Evolutionary conservation across 805 yeast genomes (phyloP).

Genomic region (Wickerhamomyces chaumierensis): DNA sequence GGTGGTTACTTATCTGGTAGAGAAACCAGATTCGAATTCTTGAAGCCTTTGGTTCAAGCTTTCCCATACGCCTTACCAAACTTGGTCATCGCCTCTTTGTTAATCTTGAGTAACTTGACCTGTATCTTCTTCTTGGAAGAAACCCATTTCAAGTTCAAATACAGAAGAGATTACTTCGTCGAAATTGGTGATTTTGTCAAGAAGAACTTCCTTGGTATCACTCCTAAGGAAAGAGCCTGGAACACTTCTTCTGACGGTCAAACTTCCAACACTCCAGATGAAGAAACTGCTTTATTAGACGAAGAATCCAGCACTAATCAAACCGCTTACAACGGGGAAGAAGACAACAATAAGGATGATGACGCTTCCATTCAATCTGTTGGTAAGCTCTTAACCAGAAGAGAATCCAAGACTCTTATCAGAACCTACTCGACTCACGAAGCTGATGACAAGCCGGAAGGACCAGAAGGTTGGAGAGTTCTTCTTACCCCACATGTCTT

Average conservation of each 20-base stretch:
- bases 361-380: slow-evolving; percentile 19
- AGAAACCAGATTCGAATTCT: slow-evolving; percentile 1
- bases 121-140: slow-evolving; percentile 7
- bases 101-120: slow-evolving; percentile 1
- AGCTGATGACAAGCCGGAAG: slow-evolving; percentile 10
- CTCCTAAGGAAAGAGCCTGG: slow-evolving; percentile 5
- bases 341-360: neutral
- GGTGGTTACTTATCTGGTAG: slow-evolving; percentile 9
- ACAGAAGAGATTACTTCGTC: slow-evolving; percentile 5
- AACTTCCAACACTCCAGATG: neutral
- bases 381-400: slow-evolving; percentile 19
- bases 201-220: neutral
- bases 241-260: neutral
- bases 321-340: neutral
- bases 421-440: slow-evolving; percentile 22
- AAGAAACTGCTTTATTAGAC: neutral
- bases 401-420: slow-evolving; percentile 21
- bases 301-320: neutral
- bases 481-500: neutral
- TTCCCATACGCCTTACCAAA: slow-evolving; percentile 9
- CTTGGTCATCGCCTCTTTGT: slow-evolving; percentile 3
- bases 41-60: slow-evolving; percentile 3
- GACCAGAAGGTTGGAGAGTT: neutral
- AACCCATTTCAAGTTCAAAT: slow-evolving; percentile 5
- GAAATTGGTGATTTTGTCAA: slow-evolving; percentile 5